These are phyloP conservation scores for Quaeritorhiza haematococci DNA, from an alignment of 371 early-diverging fungal species.

Conservation along the genomic window DNA sequence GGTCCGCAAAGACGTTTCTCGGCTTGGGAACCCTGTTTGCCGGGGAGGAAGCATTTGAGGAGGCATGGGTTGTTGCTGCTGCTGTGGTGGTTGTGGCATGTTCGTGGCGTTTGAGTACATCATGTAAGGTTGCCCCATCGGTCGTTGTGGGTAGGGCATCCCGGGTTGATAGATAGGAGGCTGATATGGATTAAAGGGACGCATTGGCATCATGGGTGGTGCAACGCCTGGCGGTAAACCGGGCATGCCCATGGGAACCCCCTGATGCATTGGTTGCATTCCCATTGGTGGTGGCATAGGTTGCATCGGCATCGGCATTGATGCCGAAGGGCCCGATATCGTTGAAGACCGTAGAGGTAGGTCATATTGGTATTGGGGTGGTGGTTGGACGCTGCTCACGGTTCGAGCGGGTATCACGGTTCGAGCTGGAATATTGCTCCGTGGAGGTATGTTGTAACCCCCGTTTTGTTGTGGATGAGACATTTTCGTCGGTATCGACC, in stretches of 20 bases:
- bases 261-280: not conserved
- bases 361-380: slow-evolving; percentile 6
- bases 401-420: not conserved
- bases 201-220: too few relatives aligned
- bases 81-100: slow-evolving; percentile 6
- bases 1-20: too few relatives aligned
- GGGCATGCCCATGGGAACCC: slow-evolving; percentile 5
- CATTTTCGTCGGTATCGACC: too few relatives aligned
- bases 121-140: not conserved
- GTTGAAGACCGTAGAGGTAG: slow-evolving; percentile 6
- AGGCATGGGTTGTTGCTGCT: too few relatives aligned
- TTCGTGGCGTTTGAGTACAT: not conserved
- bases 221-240: too few relatives aligned
- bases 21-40: too few relatives aligned
- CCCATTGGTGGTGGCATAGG: not conserved
- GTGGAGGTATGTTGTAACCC: slow-evolving; percentile 13
- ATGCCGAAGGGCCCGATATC: not conserved
- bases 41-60: too few relatives aligned
- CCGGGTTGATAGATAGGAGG: slow-evolving; percentile 1
- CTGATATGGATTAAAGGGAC: too few relatives aligned
- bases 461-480: slow-evolving; percentile 7
- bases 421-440: slow-evolving; percentile 12
- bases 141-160: not conserved
- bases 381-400: slow-evolving; percentile 15
- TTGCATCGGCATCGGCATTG: slow-evolving; percentile 8